A percentile compares a stretch with the other conserved stretches of the same genome.
Conservation (phyloP, 768 basidiomycete species). For the Tricholomella constricta region DNA sequence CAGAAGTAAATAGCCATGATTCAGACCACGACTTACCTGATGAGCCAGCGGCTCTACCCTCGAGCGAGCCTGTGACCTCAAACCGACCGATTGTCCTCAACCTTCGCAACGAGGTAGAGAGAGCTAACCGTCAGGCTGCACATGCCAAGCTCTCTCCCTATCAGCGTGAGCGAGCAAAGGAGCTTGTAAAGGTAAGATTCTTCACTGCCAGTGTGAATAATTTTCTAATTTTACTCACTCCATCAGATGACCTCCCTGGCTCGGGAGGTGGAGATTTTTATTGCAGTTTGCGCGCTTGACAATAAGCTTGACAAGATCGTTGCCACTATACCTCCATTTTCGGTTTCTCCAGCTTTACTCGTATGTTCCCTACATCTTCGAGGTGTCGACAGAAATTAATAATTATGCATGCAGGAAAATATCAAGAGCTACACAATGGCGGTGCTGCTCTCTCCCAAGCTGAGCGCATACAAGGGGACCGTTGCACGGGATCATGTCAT, state of each 20-base stretch:
- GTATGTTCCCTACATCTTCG: background rate
- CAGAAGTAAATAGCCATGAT: background rate
- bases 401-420: constrained; percentile 20
- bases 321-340: constrained; percentile 6
- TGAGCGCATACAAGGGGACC: constrained; percentile 23
- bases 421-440: constrained; percentile 19
- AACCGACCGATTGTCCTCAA: background rate
- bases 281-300: background rate
- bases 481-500: constrained; percentile 20
- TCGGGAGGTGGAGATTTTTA: background rate
- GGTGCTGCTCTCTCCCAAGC: constrained; percentile 23
- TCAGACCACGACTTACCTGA: background rate
- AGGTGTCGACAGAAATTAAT: background rate
- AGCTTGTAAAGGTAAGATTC: constrained; percentile 2
- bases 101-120: background rate
- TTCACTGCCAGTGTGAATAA: background rate
- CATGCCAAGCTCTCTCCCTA: constrained; percentile 10
- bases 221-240: background rate
- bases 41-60: background rate
- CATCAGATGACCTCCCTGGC: background rate
- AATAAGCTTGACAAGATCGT: constrained; percentile 13
- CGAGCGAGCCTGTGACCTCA: background rate
- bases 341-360: constrained; percentile 1
- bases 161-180: constrained; percentile 5
- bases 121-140: background rate